Evolutionary conservation across 1,139 yeast species (phyloP), one percentile per base, ranked within the genome.

Genomic region (Geotrichum citri-aurantii): DNA sequence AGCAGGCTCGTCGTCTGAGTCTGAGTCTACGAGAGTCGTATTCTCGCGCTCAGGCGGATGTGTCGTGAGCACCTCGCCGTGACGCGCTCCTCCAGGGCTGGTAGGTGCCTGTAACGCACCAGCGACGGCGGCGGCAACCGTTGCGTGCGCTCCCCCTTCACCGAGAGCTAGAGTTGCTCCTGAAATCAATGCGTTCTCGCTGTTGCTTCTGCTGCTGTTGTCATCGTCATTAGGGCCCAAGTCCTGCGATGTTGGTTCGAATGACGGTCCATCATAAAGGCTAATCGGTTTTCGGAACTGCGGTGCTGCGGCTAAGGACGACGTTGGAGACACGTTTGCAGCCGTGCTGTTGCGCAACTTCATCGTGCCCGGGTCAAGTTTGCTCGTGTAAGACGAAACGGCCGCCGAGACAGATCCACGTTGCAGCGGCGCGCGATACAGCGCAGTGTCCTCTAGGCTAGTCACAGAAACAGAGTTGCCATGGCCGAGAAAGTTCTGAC

Each of bases 1-100:
- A 14, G 59, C 55, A 14, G 59, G 59, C 51, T 56, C 59, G 17
- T 56, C 59, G 31, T 56, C 59, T 17, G 58, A 56, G 24, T 56
- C 58, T 10, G 37, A 26, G 23, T 52, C 59, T 4, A 37, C 44
- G 10, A 37, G 17, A 7, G 17, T 17, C 3, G 44, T n/a, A 19
- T 14, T 5, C 17, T 33, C 17, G 42, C 17, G 42, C 42, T 33
- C 42, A n/a, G 7, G 17, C 2, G 42, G 42, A 12, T 33, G 42
- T n/a, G 17, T 12, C 17, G n/a, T 33, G 29, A 52, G 21, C 42
- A 52, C 55, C 46, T 52, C 42, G 42, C 50, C 55, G 23, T 52
- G 55, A 6, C 55, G 55, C n/a, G 55, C 55, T 3, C 55, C 55
- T 17, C 54, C 14, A 10, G 55, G 55, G 24, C 55, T 52, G 3